phyloP scores from a whole-genome alignment of 768 basidiomycete genomes.

The Leccinum obscurum region DNA sequence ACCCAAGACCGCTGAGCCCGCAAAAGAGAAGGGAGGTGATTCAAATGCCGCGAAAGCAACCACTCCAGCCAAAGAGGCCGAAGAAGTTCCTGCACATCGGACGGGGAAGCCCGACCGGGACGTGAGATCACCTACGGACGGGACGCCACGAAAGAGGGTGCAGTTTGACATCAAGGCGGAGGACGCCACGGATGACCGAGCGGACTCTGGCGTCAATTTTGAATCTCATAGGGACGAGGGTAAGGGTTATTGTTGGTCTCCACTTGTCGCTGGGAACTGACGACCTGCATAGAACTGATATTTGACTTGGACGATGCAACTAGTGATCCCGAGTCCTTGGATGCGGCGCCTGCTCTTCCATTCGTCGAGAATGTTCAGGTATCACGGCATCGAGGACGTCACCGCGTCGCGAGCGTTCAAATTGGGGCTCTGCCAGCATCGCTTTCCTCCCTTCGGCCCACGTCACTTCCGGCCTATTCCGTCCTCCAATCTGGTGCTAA shows the following conservation, averaged over 20 bases:
- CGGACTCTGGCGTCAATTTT: slow-evolving; percentile 34
- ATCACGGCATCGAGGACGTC: slow-evolving; percentile 27
- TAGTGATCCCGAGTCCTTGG: slow-evolving; percentile 32
- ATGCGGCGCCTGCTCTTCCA: slow-evolving; percentile 39
- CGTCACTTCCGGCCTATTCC: slow-evolving; percentile 71
- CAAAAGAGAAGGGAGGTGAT: slow-evolving; percentile 10
- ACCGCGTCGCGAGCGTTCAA: slow-evolving; percentile 29
- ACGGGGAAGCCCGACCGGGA: slow-evolving; percentile 21
- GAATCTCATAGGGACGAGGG: slow-evolving; percentile 45
- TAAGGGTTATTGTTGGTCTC: slow-evolving; percentile 27
- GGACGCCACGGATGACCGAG: slow-evolving; percentile 46
- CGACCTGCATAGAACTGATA: slow-evolving; percentile 51
- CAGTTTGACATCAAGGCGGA: slow-evolving; percentile 70
- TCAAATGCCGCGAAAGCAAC: slow-evolving; percentile 15
- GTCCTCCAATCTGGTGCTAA: slow-evolving; percentile 39
- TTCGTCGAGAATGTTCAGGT: slow-evolving; percentile 31
- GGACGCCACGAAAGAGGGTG: slow-evolving; percentile 56
- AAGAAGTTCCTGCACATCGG: slow-evolving; percentile 14
- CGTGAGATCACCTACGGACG: slow-evolving; percentile 30
- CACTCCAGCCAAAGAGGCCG: slow-evolving; percentile 9
- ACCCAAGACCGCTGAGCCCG: slow-evolving; percentile 5
- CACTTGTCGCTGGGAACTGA: slow-evolving; percentile 3
- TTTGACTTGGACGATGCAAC: slow-evolving; percentile 67
- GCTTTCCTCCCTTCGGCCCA: slow-evolving; percentile 59
- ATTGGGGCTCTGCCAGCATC: slow-evolving; percentile 51